Conservation (phyloP, 2,329 filamentous ascomycete genomes). For the Neonectria ditissima region DNA sequence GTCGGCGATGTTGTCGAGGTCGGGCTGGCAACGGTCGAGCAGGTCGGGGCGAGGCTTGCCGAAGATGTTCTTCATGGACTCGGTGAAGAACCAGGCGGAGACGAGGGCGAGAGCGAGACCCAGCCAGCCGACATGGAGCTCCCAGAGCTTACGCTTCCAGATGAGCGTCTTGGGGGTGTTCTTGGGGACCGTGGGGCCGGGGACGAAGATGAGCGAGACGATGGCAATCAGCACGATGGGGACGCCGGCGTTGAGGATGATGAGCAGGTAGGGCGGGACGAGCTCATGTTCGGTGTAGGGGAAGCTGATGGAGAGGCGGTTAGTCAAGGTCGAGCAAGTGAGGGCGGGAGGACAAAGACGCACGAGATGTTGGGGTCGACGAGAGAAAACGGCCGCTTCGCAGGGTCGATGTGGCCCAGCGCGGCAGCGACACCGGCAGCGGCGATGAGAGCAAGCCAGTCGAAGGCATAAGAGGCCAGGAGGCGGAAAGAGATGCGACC, state of each 20-base stretch:
- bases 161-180: slow-evolving; percentile 73
- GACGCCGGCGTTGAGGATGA: slow-evolving; percentile 70
- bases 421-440: slow-evolving; percentile 68
- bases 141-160: slow-evolving; percentile 89
- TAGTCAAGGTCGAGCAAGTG: neutral
- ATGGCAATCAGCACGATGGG: slow-evolving; percentile 77
- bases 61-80: slow-evolving; percentile 84
- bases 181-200: slow-evolving; percentile 74
- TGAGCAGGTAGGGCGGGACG: slow-evolving; percentile 74
- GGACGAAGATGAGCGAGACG: slow-evolving; percentile 77
- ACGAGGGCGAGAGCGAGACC: slow-evolving; percentile 81
- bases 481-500: slow-evolving; percentile 49
- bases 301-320: slow-evolving; percentile 60
- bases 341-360: slow-evolving; percentile 39
- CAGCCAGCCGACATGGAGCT: slow-evolving; percentile 87
- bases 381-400: slow-evolving; percentile 78
- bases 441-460: slow-evolving; percentile 77
- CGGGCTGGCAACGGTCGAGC: slow-evolving; percentile 81
- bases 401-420: slow-evolving; percentile 71
- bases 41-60: slow-evolving; percentile 84
- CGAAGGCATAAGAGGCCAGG: slow-evolving; percentile 76
- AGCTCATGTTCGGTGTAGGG: slow-evolving; percentile 78
- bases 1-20: slow-evolving; percentile 70
- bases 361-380: slow-evolving; percentile 80
- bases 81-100: slow-evolving; percentile 82